These are phyloP conservation scores for Globisporangium spinosum DNA, from an alignment of 352 stramenopile genomes.

Conservation along the genomic window DNA sequence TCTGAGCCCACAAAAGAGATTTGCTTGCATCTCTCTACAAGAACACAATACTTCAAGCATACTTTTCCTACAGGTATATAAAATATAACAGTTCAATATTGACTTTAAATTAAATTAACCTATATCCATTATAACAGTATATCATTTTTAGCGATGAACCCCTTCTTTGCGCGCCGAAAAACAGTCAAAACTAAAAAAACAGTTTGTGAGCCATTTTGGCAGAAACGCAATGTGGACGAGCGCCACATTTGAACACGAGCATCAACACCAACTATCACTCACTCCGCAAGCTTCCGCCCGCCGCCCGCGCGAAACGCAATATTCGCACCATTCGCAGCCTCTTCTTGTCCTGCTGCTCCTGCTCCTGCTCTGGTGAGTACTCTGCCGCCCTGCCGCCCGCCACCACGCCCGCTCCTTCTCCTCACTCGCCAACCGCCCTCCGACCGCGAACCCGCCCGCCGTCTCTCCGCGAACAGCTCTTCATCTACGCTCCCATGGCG, in stretches of 20 bases:
- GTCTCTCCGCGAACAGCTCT: not conserved
- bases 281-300: not conserved
- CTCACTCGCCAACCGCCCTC: conserved; percentile 9
- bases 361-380: not conserved
- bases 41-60: not conserved
- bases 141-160: not conserved
- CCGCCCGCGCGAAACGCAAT: conserved; percentile 10
- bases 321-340: not conserved
- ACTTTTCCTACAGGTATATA: not conserved
- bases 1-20: too few species aligned
- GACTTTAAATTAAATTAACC: too few species aligned
- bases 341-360: not conserved
- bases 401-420: not conserved
- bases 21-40: not conserved
- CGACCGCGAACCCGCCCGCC: conserved; percentile 3
- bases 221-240: not conserved
- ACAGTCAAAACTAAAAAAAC: not conserved
- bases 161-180: not conserved
- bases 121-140: too few species aligned
- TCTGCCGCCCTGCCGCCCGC: not conserved
- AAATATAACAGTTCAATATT: too few species aligned
- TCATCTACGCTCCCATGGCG: conserved; percentile 4
- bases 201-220: not conserved
- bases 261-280: not conserved
- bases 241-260: not conserved